These are phyloP conservation scores for Persicaria tinctoria DNA, from an alignment of 148 eudicot genomes.

Conservation along the genomic window DNA sequence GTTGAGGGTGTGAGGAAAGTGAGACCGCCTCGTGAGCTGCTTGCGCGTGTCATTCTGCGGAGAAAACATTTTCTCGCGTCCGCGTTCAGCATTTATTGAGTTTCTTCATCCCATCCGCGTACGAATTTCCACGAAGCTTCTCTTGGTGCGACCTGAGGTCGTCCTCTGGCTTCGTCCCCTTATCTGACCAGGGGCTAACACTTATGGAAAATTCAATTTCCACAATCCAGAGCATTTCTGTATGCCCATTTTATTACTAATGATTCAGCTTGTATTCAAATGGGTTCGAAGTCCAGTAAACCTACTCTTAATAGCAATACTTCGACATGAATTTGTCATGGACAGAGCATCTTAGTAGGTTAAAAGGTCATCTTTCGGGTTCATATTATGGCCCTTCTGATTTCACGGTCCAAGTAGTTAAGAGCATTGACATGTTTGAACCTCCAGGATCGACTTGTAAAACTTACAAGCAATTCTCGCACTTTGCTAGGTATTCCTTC, in stretches of 20 bases:
- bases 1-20: too few species aligned
- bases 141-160: too few species aligned
- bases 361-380: background rate
- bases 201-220: background rate
- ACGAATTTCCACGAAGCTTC: too few species aligned
- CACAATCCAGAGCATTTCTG: background rate
- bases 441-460: too few species aligned
- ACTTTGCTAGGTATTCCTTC: slow-evolving; percentile 21
- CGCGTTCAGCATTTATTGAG: too few species aligned
- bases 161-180: too few species aligned
- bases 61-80: too few species aligned
- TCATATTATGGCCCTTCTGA: background rate
- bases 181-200: background rate
- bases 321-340: background rate
- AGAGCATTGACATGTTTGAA: too few species aligned
- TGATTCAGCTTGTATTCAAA: background rate
- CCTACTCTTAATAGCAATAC: background rate
- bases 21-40: too few species aligned
- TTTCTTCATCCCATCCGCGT: too few species aligned
- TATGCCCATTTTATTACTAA: background rate
- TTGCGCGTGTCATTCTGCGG: too few species aligned
- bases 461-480: slow-evolving; percentile 24
- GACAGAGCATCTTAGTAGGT: background rate
- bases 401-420: background rate
- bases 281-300: background rate